Percentiles rank a stretch among this genome's conserved stretches.
These are phyloP conservation scores for Colletotrichum sojae DNA, from an alignment of 2,329 filamentous ascomycete genomes.

Conservation along the genomic window DNA sequence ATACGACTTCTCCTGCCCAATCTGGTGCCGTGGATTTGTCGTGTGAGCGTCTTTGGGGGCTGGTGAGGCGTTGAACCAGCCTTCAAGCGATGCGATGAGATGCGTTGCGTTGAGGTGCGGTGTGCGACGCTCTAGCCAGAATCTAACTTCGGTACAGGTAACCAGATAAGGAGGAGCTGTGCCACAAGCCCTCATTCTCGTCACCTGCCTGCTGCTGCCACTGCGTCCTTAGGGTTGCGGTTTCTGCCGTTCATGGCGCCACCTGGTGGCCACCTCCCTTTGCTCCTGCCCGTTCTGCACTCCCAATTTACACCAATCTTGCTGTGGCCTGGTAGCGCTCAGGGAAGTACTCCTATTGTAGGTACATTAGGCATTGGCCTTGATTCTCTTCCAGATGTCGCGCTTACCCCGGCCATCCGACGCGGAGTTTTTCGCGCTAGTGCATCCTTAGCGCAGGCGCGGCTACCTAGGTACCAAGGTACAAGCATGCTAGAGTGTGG, in stretches of 20 bases:
- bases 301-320: slow-evolving; percentile 3
- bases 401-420: slow-evolving; percentile 26
- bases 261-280: slow-evolving; percentile 23
- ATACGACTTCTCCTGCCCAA: slow-evolving; percentile 33
- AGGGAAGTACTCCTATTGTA: too few species aligned
- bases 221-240: slow-evolving; percentile 25
- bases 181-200: slow-evolving; percentile 20
- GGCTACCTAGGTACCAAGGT: slow-evolving; percentile 3
- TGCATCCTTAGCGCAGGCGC: slow-evolving; percentile 25
- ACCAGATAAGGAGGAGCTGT: slow-evolving; percentile 2
- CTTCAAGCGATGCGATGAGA: neutral
- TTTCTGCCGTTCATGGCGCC: slow-evolving; percentile 27
- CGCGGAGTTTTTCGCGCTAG: slow-evolving; percentile 7
- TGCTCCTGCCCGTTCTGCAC: neutral
- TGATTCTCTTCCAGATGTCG: slow-evolving; percentile 7
- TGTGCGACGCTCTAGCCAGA: neutral
- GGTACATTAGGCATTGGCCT: too few species aligned
- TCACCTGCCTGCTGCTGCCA: neutral
- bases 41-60: slow-evolving; percentile 33
- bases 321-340: too few species aligned
- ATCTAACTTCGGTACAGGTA: neutral
- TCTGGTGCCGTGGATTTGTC: slow-evolving; percentile 33
- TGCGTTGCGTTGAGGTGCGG: neutral
- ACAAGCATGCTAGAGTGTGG: slow-evolving; percentile 5
- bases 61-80: slow-evolving; percentile 21